phyloP scores from a whole-genome alignment of 208 protist species.

The Acanthamoeba castellanii region DNA sequence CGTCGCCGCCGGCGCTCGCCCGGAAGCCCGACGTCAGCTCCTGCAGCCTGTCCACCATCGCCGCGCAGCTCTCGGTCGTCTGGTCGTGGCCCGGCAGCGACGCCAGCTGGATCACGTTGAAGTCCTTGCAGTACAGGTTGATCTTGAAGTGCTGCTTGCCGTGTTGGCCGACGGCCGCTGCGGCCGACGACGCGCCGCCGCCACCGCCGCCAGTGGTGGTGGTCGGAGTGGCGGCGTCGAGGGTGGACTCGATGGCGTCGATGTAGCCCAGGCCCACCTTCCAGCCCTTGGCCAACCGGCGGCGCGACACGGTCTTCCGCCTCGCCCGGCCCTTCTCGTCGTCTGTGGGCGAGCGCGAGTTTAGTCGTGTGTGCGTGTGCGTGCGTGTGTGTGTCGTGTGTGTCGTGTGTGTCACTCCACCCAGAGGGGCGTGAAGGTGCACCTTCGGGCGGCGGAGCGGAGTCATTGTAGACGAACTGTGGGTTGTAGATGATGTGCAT shows the following conservation, averaged over 20 bases:
- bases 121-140: slow-evolving; percentile 56
- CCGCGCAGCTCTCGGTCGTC: neutral
- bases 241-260: slow-evolving; percentile 24
- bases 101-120: slow-evolving; percentile 47
- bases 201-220: neutral
- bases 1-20: neutral
- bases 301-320: neutral
- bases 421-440: neutral
- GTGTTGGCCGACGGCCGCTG: neutral
- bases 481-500: slow-evolving; percentile 70
- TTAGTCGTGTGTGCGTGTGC: no score
- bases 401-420: no score
- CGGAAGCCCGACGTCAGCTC: neutral
- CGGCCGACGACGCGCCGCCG: neutral
- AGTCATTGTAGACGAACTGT: slow-evolving; percentile 44
- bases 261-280: slow-evolving; percentile 52
- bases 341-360: neutral
- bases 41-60: slow-evolving; percentile 15
- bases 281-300: slow-evolving; percentile 40
- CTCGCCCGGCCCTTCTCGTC: neutral
- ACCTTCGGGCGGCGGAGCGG: neutral
- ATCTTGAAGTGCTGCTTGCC: neutral
- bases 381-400: no score
- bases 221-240: neutral
- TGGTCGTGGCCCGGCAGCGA: slow-evolving; percentile 23